phyloP scores from a whole-genome alignment of 177 flowering plant species.

The Telopea speciosissima region DNA sequence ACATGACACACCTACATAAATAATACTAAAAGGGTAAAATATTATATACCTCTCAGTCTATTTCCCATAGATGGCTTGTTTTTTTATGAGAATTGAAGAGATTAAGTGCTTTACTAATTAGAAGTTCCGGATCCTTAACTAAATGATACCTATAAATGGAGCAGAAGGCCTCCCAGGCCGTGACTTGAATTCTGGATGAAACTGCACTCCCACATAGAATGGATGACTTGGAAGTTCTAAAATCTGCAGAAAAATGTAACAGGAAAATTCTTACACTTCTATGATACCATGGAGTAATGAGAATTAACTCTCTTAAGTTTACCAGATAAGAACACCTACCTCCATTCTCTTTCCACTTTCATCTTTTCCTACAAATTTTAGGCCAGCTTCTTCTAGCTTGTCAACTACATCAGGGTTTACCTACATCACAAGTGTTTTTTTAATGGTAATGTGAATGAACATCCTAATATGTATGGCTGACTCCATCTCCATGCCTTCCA shows the following conservation, averaged over 20 bases:
- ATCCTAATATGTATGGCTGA: neutral
- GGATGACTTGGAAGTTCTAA: conserved; percentile 82
- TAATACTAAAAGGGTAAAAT: neutral
- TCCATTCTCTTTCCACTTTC: conserved; percentile 91
- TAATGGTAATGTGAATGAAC: neutral
- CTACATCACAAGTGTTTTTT: conserved; percentile 28
- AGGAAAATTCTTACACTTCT: conserved; percentile 5
- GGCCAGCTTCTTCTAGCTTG: conserved; percentile 66
- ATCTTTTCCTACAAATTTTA: conserved; percentile 90
- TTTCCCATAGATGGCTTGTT: neutral
- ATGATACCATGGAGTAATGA: neutral
- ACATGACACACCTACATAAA: no score
- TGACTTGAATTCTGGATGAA: conserved; percentile 97
- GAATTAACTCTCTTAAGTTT: neutral
- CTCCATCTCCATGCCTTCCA: neutral
- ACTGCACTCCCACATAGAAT: conserved; percentile 90
- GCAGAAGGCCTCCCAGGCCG: conserved; percentile 92
- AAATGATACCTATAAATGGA: conserved; percentile 59
- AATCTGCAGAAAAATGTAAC: conserved; percentile 40
- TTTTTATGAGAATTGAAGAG: neutral
- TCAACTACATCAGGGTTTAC: conserved; percentile 77
- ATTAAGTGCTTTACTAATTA: neutral
- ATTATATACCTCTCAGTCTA: neutral
- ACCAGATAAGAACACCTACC: conserved; percentile 37
- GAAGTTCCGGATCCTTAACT: neutral